Conservation (phyloP, 2,329 filamentous ascomycete genomes). For the Phaeophleospora eucalypticola region DNA sequence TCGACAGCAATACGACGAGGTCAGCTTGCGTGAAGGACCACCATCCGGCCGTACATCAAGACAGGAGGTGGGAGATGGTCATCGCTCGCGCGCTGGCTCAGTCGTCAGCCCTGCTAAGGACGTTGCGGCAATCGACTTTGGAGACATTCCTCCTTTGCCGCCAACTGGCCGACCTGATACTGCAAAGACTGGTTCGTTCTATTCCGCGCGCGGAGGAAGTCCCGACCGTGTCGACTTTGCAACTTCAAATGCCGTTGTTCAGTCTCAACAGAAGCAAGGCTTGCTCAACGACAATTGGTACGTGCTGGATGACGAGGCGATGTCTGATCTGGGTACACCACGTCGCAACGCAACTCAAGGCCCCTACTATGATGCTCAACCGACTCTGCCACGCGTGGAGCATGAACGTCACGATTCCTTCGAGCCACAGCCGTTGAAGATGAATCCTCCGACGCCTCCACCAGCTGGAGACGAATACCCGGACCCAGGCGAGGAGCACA, state of each 20-base stretch:
- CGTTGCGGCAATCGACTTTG: slow-evolving; percentile 13
- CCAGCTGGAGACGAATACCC: slow-evolving; percentile 6
- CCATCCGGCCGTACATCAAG: slow-evolving; percentile 36
- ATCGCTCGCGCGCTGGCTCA: slow-evolving; percentile 18
- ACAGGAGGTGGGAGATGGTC: slow-evolving; percentile 29
- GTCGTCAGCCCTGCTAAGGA: slow-evolving; percentile 15
- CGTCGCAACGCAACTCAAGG: slow-evolving; percentile 12
- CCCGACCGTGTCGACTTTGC: slow-evolving; percentile 16
- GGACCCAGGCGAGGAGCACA: neutral
- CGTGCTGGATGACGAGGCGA: slow-evolving; percentile 31
- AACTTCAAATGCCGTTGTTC: slow-evolving; percentile 16
- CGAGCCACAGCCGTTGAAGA: slow-evolving; percentile 39
- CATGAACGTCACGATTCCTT: slow-evolving; percentile 25
- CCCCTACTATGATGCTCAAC: slow-evolving; percentile 10
- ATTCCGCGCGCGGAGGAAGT: slow-evolving; percentile 4
- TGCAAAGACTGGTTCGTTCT: slow-evolving; percentile 4
- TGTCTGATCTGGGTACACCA: slow-evolving; percentile 25
- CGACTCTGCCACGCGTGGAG: slow-evolving; percentile 18
- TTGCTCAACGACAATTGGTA: slow-evolving; percentile 48
- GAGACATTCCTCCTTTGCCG: slow-evolving; percentile 15
- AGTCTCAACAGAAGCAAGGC: slow-evolving; percentile 31
- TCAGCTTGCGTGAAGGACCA: slow-evolving; percentile 28
- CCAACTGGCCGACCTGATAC: neutral
- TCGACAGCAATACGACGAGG: slow-evolving; percentile 22
- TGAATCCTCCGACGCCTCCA: slow-evolving; percentile 46